Evolutionary conservation across 345 rosid species (phyloP).

Genomic region (Salix suchowensis): DNA sequence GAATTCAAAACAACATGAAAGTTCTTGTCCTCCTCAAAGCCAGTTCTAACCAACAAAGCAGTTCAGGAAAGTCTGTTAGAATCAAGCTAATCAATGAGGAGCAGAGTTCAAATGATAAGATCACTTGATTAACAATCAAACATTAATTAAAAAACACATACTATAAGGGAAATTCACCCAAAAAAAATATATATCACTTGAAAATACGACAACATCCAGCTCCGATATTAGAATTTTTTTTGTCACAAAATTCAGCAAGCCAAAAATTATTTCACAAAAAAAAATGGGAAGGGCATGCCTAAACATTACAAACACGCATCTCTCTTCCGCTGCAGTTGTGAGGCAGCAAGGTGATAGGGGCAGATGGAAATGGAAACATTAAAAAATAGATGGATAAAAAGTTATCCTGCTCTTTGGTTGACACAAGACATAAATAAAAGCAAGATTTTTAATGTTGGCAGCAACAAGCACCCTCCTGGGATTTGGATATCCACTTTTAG

Average conservation of each 20-base stretch:
- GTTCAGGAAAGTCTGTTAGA: conserved; percentile 15
- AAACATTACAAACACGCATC: background rate
- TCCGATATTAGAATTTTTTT: background rate
- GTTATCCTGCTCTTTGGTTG: background rate
- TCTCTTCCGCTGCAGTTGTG: background rate
- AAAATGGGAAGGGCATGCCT: background rate
- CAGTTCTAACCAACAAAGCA: conserved; percentile 63
- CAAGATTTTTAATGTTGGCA: background rate
- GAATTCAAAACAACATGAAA: conserved; percentile 93
- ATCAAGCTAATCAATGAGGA: conserved; percentile 2
- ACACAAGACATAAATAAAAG: background rate
- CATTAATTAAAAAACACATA: background rate
- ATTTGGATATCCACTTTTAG: background rate
- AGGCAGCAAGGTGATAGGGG: background rate
- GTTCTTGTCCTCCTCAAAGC: conserved; percentile 99
- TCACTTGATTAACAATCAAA: background rate
- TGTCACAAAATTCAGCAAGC: background rate
- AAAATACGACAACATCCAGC: background rate
- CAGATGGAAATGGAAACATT: background rate
- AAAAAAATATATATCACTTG: background rate
- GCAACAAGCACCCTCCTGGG: background rate
- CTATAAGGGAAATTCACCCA: background rate
- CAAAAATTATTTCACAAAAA: background rate
- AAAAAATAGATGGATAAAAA: background rate
- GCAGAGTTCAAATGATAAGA: background rate